Evolutionary conservation across 2,329 filamentous ascomycete species (phyloP).

Genomic region (Diaporthe ilicicola): DNA sequence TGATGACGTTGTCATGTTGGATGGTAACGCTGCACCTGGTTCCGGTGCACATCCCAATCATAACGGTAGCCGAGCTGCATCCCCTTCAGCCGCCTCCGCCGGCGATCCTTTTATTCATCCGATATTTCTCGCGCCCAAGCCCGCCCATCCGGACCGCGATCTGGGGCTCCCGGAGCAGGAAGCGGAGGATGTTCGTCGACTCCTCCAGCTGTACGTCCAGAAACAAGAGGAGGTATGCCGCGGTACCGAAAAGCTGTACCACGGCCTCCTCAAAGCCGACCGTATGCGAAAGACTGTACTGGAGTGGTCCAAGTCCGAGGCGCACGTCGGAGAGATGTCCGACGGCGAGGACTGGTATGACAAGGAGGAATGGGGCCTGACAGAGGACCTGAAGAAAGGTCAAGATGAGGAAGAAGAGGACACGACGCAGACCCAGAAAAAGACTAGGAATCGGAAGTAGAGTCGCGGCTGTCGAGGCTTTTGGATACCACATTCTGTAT

Average conservation of each 20-base stretch:
- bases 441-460: conserved; percentile 65
- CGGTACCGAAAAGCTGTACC: conserved; percentile 72
- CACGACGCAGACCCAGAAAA: conserved; percentile 64
- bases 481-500: not conserved
- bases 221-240: conserved; percentile 87
- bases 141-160: conserved; percentile 72
- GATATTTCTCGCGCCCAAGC: conserved; percentile 73
- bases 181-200: conserved; percentile 79
- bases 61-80: conserved; percentile 26
- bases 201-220: conserved; percentile 80
- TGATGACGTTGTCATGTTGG: conserved; percentile 25
- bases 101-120: conserved; percentile 73
- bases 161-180: conserved; percentile 76
- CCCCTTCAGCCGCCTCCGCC: conserved; percentile 28
- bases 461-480: not conserved
- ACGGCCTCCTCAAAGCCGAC: conserved; percentile 77
- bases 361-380: conserved; percentile 78
- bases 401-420: conserved; percentile 86
- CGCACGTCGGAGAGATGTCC: conserved; percentile 79
- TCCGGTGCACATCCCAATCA: conserved; percentile 5
- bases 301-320: conserved; percentile 81
- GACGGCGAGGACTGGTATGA: conserved; percentile 94
- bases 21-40: not conserved
- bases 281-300: conserved; percentile 75
- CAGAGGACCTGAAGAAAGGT: conserved; percentile 80